Evolutionary conservation across 2,329 filamentous ascomycete genomes (phyloP), one percentile per base, ranked within the genome.

Genomic region (Phoma herbarum): DNA sequence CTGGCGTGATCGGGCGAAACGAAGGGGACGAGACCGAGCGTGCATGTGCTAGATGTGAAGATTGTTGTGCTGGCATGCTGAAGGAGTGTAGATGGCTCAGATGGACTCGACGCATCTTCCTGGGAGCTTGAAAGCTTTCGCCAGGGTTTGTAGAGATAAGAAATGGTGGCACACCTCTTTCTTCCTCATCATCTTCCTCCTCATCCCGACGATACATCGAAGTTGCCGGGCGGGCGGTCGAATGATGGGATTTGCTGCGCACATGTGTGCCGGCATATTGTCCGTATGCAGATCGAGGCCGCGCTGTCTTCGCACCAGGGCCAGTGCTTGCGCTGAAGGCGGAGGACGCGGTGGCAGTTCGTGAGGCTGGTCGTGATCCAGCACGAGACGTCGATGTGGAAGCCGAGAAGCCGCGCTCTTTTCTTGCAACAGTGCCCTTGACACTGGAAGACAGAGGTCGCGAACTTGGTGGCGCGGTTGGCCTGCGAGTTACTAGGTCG

Each of bases 251-350:
- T 72, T 68, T 82, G 83, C 52, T 81, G 78, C 42, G 83, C 76
- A 60, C 83, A 82, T 62, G 73, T 20, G 60, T 42, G 23, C 56
- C 51, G n/a, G 56, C 54, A 43, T 61, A 64, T 39, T 64, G 61
- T 26, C 66, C 71, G 52, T 73, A 85, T 78, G 33, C 86, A 80
- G 7, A 84, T 82, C 61, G 81, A 52, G 85, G 83, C 28, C 73
- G 81, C 42, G 59, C 53, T 14, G 84, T 80, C 63, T 86, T 83
- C 18, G 75, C 66, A 14, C 80, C 82, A 12, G 83, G 81, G 1
- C 87, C 86, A 26, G 87, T 74, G 67, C 71, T 74, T 60, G 82
- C 85, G 14, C 84, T 81, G 62, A 88, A 87, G 41, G 22, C 22
- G 60, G 79, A 81, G 62, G 78, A 52, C 9, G 82, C 52, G 79